Conservation (phyloP, 495 filamentous ascomycete genomes). For the Neurospora tetraspora region DNA sequence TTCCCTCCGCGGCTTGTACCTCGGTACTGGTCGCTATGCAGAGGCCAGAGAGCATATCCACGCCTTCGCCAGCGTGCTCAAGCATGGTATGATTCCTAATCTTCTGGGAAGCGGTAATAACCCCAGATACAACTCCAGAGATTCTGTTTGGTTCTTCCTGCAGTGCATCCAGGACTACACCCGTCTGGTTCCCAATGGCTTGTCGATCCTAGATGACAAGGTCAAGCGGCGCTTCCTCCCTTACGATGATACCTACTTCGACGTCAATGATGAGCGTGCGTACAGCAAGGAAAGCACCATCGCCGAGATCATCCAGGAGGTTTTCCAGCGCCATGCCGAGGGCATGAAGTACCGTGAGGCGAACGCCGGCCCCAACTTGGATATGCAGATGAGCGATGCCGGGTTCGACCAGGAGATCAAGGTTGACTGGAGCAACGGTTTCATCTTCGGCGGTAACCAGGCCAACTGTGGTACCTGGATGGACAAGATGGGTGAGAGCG, state of each 20-base stretch:
- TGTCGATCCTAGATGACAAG: slow-evolving; percentile 61
- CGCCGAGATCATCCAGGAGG: slow-evolving; percentile 85
- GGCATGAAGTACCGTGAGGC: slow-evolving; percentile 90
- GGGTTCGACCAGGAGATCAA: slow-evolving; percentile 87
- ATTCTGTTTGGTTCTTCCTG: slow-evolving; percentile 96
- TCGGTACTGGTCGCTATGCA: slow-evolving; percentile 76
- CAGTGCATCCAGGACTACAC: slow-evolving; percentile 93
- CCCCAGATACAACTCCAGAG: slow-evolving; percentile 95
- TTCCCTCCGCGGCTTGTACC: slow-evolving; percentile 77
- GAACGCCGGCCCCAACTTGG: slow-evolving; percentile 78
- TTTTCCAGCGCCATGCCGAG: slow-evolving; percentile 77
- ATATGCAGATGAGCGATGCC: slow-evolving; percentile 85
- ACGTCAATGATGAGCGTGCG: slow-evolving; percentile 65
- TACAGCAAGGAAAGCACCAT: slow-evolving; percentile 76
- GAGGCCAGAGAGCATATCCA: slow-evolving; percentile 90
- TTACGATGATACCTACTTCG: slow-evolving; percentile 91
- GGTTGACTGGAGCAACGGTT: slow-evolving; percentile 85
- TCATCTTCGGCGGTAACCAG: slow-evolving; percentile 91
- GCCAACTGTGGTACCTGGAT: slow-evolving; percentile 98
- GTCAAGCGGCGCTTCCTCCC: slow-evolving; percentile 85
- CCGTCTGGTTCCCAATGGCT: slow-evolving; percentile 69
- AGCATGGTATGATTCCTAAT: slow-evolving; percentile 98
- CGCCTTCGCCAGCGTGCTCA: slow-evolving; percentile 91
- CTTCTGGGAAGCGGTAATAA: slow-evolving; percentile 72
- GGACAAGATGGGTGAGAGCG: slow-evolving; percentile 99